Evolutionary conservation across 2,329 filamentous ascomycete genomes (phyloP).

Genomic region (Fusarium tupiense): DNA sequence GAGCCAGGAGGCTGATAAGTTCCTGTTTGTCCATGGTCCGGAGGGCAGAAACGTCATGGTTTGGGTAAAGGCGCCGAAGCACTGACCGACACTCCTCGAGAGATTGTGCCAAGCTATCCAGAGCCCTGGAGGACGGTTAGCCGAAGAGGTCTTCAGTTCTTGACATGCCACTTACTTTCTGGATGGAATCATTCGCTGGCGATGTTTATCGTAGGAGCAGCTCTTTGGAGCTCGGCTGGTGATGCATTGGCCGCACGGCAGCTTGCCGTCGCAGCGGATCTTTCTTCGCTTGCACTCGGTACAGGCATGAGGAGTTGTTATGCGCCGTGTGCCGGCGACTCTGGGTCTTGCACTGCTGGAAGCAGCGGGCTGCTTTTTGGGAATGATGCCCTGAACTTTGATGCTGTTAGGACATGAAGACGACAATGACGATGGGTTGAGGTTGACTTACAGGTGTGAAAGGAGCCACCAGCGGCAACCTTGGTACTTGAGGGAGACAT

Average conservation of each 20-base stretch:
- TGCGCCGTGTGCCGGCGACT: conserved; percentile 56
- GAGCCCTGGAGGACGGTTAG: conserved; percentile 54
- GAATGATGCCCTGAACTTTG: conserved; percentile 63
- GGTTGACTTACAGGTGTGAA: conserved; percentile 40
- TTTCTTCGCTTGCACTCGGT: conserved; percentile 83
- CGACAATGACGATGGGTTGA: neutral
- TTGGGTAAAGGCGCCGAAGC: conserved; percentile 65
- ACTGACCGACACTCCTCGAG: conserved; percentile 67
- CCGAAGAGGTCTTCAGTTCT: conserved; percentile 10
- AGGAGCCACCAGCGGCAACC: conserved; percentile 54
- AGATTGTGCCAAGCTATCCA: conserved; percentile 71
- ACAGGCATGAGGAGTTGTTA: conserved; percentile 72
- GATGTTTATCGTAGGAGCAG: conserved; percentile 84
- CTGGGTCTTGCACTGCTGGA: conserved; percentile 51
- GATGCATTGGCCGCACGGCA: conserved; percentile 84
- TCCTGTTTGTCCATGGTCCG: conserved; percentile 67
- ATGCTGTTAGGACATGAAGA: conserved; percentile 9
- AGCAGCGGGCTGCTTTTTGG: conserved; percentile 57
- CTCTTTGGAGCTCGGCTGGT: conserved; percentile 83
- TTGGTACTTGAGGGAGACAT: conserved; percentile 57
- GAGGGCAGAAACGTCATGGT: conserved; percentile 61
- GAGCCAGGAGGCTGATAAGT: conserved; percentile 66
- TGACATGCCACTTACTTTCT: conserved; percentile 68
- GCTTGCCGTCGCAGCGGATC: conserved; percentile 84
- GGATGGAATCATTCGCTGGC: conserved; percentile 79